Evolutionary conservation across 2,329 filamentous ascomycete genomes (phyloP).

Genomic region (Epichloe amarillans): DNA sequence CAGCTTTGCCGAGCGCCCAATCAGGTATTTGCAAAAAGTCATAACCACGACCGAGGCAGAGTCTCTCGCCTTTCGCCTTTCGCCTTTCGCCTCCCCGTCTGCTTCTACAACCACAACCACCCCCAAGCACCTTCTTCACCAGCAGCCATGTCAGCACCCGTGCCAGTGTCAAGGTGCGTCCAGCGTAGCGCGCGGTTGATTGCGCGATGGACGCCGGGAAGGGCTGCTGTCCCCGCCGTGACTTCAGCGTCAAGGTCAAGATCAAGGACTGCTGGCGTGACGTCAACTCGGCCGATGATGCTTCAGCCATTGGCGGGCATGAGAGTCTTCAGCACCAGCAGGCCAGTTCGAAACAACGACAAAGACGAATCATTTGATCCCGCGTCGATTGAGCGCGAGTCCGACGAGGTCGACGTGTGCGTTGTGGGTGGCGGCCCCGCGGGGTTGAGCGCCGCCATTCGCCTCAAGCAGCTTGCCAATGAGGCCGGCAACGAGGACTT

Average conservation of each 20-base stretch:
- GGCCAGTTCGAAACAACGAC: constrained; percentile 14
- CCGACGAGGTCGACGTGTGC: constrained; percentile 88
- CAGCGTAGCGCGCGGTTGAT: constrained; percentile 24
- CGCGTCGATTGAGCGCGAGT: constrained; percentile 63
- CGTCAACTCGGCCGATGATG: constrained; percentile 9
- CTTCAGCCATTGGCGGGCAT: constrained; percentile 10
- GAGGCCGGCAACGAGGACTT: constrained; percentile 94
- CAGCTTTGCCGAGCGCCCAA: constrained; percentile 3
- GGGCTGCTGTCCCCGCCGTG: constrained; percentile 9
- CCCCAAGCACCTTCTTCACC: neutral
- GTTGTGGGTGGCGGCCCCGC: constrained; percentile 95
- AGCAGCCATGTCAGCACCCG: constrained; percentile 22
- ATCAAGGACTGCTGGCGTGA: constrained; percentile 5
- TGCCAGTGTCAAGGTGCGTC: constrained; percentile 26
- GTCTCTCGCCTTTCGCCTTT: neutral
- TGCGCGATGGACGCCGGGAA: constrained; percentile 15
- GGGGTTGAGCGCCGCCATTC: constrained; percentile 83
- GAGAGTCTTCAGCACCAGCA: constrained; percentile 24
- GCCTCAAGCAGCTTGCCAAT: constrained; percentile 88
- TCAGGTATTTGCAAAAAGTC: constrained; percentile 4
- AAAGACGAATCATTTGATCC: constrained; percentile 48
- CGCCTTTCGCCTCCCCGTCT: neutral
- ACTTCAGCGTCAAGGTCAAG: constrained; percentile 12
- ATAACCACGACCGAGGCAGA: neutral
- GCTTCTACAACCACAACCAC: neutral